Percentiles rank a stretch among this genome's conserved stretches.
phyloP scores from a whole-genome alignment of 2,329 filamentous ascomycete species.

The Niveomyces coronatus region DNA sequence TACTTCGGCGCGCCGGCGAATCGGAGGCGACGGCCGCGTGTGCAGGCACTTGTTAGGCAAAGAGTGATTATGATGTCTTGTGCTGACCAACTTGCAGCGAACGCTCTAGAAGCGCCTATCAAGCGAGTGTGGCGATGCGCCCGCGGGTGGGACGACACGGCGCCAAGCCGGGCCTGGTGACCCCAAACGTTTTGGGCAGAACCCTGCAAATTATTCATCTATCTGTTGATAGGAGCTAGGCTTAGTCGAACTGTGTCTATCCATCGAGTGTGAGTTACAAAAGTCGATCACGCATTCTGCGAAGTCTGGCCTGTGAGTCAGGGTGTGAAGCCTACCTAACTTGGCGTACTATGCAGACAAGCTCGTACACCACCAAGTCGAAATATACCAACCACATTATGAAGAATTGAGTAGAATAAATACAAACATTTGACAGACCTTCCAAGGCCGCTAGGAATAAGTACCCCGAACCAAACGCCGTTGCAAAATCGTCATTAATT shows the following conservation, averaged over 20 bases:
- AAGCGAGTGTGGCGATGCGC: constrained; percentile 3
- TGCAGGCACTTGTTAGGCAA: no score
- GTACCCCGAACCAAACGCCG: no score
- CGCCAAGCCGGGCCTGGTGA: constrained; percentile 6
- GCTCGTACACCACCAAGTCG: no score
- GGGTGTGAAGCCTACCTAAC: neutral
- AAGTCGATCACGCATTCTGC: no score
- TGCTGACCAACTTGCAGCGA: constrained; percentile 9
- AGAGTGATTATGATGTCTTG: constrained; percentile 4
- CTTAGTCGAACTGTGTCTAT: no score
- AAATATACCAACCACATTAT: no score
- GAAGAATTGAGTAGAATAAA: neutral
- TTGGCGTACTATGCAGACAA: no score
- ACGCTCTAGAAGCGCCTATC: constrained; percentile 10
- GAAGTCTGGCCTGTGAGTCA: neutral
- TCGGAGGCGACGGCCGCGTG: neutral
- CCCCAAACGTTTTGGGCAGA: no score
- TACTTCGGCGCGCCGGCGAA: neutral
- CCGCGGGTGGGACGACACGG: constrained; percentile 6
- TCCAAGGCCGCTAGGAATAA: no score
- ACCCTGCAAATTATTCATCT: neutral
- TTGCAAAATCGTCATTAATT: no score
- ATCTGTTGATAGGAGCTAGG: no score
- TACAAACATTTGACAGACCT: neutral
- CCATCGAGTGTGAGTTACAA: no score